Percentiles rank a stretch among this genome's conserved stretches.
phyloP scores from a whole-genome alignment of 768 basidiomycete genomes.

The Auricularia sp. region DNA sequence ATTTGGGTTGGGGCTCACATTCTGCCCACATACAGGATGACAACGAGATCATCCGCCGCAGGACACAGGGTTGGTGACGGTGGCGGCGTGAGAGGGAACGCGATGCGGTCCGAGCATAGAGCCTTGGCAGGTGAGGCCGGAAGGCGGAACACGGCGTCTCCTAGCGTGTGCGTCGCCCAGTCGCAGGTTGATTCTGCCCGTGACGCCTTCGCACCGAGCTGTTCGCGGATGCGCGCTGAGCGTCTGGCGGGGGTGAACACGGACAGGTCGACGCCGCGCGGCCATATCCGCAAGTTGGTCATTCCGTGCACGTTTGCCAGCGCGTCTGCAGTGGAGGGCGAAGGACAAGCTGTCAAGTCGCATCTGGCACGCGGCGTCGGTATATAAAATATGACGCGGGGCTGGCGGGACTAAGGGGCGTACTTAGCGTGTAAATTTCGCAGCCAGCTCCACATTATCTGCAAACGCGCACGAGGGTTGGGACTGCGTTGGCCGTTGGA shows the following conservation, averaged over 20 bases:
- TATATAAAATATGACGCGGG: slow-evolving; percentile 5
- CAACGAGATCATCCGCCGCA: slow-evolving; percentile 12
- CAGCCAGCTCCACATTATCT: slow-evolving; percentile 28
- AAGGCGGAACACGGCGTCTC: background rate
- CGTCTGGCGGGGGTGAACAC: background rate
- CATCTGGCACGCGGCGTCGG: slow-evolving; percentile 11
- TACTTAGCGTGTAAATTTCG: slow-evolving; percentile 21
- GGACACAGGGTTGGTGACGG: slow-evolving; percentile 7
- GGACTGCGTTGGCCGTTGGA: background rate
- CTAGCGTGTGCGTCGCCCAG: background rate
- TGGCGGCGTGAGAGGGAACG: slow-evolving; percentile 9
- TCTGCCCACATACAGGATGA: slow-evolving; percentile 27
- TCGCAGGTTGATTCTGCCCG: background rate
- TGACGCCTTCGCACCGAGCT: slow-evolving; percentile 20
- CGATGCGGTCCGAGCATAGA: background rate
- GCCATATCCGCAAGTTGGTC: slow-evolving; percentile 26
- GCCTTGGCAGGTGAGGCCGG: background rate
- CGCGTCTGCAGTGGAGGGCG: slow-evolving; percentile 25
- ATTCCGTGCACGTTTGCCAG: slow-evolving; percentile 20
- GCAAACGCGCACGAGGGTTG: background rate
- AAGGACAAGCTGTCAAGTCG: slow-evolving; percentile 29
- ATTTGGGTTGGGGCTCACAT: slow-evolving; percentile 15
- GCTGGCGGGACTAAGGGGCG: slow-evolving; percentile 4
- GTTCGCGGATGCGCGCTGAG: background rate
- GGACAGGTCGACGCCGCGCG: slow-evolving; percentile 27